These are phyloP conservation scores for Cryphonectria carpinicola DNA, from an alignment of 2,329 filamentous ascomycete genomes.

Conservation along the genomic window DNA sequence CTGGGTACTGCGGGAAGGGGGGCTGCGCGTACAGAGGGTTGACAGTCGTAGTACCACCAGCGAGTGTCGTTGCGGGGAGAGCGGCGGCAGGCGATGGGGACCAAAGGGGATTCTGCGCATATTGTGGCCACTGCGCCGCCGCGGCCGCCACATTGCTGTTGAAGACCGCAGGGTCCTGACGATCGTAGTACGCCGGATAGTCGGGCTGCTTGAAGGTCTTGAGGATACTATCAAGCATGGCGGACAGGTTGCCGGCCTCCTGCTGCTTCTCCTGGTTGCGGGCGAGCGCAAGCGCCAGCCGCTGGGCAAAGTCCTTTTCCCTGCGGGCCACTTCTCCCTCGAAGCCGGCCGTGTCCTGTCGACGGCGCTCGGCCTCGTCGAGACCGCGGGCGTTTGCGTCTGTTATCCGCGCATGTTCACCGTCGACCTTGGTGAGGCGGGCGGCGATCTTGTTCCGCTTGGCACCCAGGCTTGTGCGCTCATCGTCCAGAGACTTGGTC, in stretches of 20 bases:
- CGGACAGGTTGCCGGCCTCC: constrained; percentile 41
- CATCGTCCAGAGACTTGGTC: constrained; percentile 64
- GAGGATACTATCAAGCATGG: constrained; percentile 45
- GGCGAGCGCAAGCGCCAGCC: constrained; percentile 43
- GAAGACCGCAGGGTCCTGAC: constrained; percentile 33
- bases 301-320: constrained; percentile 49
- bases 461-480: constrained; percentile 64
- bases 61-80: constrained; percentile 20
- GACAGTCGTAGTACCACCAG: constrained; percentile 35
- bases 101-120: constrained; percentile 27
- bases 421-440: constrained; percentile 73
- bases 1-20: constrained; percentile 39
- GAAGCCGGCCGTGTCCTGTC: constrained; percentile 53
- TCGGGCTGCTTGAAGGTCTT: constrained; percentile 47
- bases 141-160: constrained; percentile 8
- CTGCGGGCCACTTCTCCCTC: constrained; percentile 51
- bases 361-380: constrained; percentile 64
- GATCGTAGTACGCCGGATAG: constrained; percentile 40
- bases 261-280: constrained; percentile 46
- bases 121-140: constrained; percentile 28
- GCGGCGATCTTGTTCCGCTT: constrained; percentile 74
- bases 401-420: constrained; percentile 71
- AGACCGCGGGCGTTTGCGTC: constrained; percentile 69
- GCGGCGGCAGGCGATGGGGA: constrained; percentile 24
- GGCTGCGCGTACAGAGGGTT: constrained; percentile 42